phyloP scores from a whole-genome alignment of 2,329 filamentous ascomycete species.

The Pseudocercospora vitis region DNA sequence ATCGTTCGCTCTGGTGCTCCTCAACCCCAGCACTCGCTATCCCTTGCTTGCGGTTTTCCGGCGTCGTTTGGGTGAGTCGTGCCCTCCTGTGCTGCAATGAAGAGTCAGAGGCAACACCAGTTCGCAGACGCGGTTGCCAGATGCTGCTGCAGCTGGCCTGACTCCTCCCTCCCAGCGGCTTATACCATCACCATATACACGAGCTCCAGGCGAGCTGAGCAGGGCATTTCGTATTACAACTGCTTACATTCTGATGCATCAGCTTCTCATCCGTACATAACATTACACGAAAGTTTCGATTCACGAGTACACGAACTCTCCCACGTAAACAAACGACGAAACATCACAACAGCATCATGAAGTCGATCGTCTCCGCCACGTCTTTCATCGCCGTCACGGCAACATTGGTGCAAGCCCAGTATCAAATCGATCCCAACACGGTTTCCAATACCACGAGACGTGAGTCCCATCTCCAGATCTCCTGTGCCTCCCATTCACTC shows the following conservation, averaged over 20 bases:
- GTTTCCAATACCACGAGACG: slow-evolving; percentile 49
- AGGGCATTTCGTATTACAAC: background rate
- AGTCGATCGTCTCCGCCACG: slow-evolving; percentile 42
- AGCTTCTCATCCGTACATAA: background rate
- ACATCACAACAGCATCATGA: slow-evolving; percentile 41
- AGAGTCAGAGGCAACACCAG: background rate
- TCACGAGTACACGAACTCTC: slow-evolving; percentile 12
- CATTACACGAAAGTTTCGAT: slow-evolving; percentile 3
- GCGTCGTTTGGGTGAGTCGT: background rate
- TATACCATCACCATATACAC: background rate
- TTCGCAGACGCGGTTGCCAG: background rate
- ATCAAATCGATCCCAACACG: slow-evolving; percentile 62
- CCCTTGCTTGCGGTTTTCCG: slow-evolving; percentile 12
- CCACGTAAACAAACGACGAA: slow-evolving; percentile 1
- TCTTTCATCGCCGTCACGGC: slow-evolving; percentile 54
- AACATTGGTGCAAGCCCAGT: slow-evolving; percentile 55
- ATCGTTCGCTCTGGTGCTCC: slow-evolving; percentile 8
- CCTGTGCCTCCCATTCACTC: background rate
- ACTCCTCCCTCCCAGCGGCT: background rate
- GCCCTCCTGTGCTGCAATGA: background rate
- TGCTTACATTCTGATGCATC: slow-evolving; percentile 5
- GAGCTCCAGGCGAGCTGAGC: background rate
- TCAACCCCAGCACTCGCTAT: slow-evolving; percentile 11
- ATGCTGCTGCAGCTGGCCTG: background rate
- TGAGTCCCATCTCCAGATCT: slow-evolving; percentile 11